Base-by-base conservation (phyloP, 495 filamentous ascomycete genomes). In the Aspergillus sclerotiicarbonarius region DNA sequence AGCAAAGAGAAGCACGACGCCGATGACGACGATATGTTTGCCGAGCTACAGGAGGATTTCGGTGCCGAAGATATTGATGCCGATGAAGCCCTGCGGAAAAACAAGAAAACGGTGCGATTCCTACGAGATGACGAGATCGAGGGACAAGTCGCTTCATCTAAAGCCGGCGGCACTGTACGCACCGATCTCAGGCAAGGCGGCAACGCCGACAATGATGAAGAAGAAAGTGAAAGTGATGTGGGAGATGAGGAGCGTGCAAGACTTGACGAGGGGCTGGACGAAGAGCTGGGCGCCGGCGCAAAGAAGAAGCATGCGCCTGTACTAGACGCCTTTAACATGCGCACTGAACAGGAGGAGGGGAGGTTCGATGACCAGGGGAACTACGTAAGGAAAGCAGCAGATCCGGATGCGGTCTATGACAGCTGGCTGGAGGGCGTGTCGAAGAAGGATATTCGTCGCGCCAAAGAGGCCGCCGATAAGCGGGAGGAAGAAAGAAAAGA, bases 261-360 rank as follows among this genome's bases (percentile, higher is more conserved):
- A 51, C 77, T 84, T 47, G 86, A 88, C 54, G 83, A 82, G 16
- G 88, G 84, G 3, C 63, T 95, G 5, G 92, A 96, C 63, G 87
- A 91, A 49, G 94, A 98, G 69, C 74, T 98, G 31, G 95, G 95
- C 2, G 86, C 89, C 3, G 95, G 94, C 7, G 87, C 86, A 0
- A 87, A 92, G 62, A 98, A 97, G 72, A 92, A 89, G 68, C 90
- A 96, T 69, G 95, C 95, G 15, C 94, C 94, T n/a, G 87, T 94
- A 63, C 79, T 98, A 25, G 94, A 97, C 72, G 94, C 92, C 0
- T 98, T 98, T 80, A 96, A 98, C 66, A 92, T 98, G 84, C 84
- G 81, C 49, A 74, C 79, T 6, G 94, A 98, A 71, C 86, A 92
- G 66, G 95, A 98, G 69, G 94, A 98, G 66, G 94, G 94, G 0